Percentiles rank a stretch among this genome's conserved stretches.
Conservation (phyloP, 768 basidiomycete genomes). For the Filobasidium floriforme region DNA sequence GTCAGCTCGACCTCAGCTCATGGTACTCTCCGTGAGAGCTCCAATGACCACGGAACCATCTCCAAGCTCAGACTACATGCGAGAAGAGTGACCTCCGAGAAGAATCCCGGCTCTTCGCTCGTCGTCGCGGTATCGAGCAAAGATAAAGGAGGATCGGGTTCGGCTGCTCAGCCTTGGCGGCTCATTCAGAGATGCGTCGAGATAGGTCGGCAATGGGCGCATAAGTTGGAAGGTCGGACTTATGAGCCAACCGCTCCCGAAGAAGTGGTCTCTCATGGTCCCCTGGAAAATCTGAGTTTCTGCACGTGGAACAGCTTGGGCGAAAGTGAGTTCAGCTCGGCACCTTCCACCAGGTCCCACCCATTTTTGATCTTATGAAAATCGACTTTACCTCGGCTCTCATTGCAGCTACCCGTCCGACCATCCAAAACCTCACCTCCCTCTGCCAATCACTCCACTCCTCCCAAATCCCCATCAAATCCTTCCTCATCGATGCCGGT, state of each 20-base stretch:
- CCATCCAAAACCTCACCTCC: constrained; percentile 22
- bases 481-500: constrained; percentile 38
- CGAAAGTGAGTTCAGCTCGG: constrained; percentile 17
- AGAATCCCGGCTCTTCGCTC: no score
- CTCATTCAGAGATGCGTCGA: constrained; percentile 26
- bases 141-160: background rate
- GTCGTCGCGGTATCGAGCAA: background rate
- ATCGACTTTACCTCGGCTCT: background rate
- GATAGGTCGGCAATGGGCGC: constrained; percentile 19
- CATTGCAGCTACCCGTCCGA: constrained; percentile 16
- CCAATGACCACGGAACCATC: background rate
- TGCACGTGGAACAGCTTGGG: constrained; percentile 34
- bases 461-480: constrained; percentile 25
- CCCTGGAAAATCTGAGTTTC: constrained; percentile 31
- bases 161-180: background rate
- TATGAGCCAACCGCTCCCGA: background rate
- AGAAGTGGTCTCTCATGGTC: constrained; percentile 1
- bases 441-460: constrained; percentile 24
- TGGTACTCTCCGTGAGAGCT: background rate
- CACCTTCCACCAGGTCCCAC: background rate
- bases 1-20: constrained; percentile 1
- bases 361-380: background rate
- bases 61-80: background rate
- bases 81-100: background rate
- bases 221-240: constrained; percentile 11